Evolutionary conservation across 148 eudicot species (phyloP).

Genomic region (Cornus florida): DNA sequence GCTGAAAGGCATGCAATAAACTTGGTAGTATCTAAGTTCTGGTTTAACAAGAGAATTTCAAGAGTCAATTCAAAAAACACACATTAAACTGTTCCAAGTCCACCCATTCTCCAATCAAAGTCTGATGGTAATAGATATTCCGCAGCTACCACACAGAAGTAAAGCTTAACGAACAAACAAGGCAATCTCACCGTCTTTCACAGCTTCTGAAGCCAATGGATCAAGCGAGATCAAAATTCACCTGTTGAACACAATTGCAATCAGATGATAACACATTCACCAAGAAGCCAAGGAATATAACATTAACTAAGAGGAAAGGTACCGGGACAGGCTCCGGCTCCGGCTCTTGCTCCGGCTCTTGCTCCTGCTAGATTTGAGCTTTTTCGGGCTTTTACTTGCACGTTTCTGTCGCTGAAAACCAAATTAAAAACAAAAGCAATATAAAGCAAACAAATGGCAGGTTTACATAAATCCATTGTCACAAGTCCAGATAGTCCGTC

Average conservation of each 20-base stretch:
- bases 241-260: conserved; percentile 2
- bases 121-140: background rate
- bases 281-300: background rate
- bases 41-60: background rate
- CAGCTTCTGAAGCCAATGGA: background rate
- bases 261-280: background rate
- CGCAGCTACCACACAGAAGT: background rate
- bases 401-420: conserved; percentile 29
- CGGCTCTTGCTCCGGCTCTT: conserved; percentile 35
- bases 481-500: background rate
- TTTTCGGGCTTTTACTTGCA: conserved; percentile 47
- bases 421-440: conserved; percentile 9
- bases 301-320: background rate
- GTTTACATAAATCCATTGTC: too few species aligned
- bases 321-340: conserved; percentile 49
- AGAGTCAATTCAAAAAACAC: background rate
- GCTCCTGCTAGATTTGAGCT: conserved; percentile 39
- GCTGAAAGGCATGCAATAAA: background rate
- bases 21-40: background rate
- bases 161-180: too few species aligned
- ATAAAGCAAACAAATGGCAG: conserved; percentile 1
- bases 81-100: background rate
- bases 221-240: background rate
- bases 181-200: background rate
- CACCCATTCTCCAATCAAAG: conserved; percentile 6